phyloP scores from a whole-genome alignment of 331 rosid genomes.

The Malus hybrid region DNA sequence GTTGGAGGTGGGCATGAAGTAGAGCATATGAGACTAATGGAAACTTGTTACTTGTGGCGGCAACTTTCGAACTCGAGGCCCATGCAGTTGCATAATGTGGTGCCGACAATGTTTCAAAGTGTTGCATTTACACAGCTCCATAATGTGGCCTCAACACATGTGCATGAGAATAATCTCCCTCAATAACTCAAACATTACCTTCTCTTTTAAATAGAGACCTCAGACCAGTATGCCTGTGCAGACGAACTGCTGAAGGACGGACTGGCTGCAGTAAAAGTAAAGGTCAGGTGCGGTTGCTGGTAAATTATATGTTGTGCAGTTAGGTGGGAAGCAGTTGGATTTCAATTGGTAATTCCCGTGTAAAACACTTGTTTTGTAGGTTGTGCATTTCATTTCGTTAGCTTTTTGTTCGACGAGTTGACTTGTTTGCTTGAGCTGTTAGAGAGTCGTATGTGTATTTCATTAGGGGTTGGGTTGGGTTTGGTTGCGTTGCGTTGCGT shows the following conservation, averaged over 20 bases:
- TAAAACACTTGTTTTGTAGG: neutral
- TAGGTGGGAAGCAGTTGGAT: neutral
- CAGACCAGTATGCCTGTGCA: neutral
- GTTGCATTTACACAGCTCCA: constrained; percentile 42
- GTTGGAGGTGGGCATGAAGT: neutral
- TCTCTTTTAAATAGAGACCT: neutral
- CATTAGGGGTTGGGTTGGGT: neutral
- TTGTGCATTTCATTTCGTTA: neutral
- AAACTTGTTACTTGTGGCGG: constrained; percentile 36
- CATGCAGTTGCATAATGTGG: constrained; percentile 45
- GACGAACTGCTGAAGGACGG: neutral
- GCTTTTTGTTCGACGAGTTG: neutral
- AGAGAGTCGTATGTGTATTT: neutral
- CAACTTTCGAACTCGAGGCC: constrained; percentile 33
- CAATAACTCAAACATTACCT: constrained; percentile 20
- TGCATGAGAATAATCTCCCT: constrained; percentile 54
- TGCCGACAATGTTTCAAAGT: constrained; percentile 53
- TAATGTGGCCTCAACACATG: constrained; percentile 32
- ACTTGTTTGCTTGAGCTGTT: neutral
- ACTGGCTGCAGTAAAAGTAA: neutral
- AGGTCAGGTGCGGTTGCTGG: neutral
- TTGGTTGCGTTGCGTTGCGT: no score
- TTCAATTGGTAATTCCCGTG: neutral
- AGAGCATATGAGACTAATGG: neutral
- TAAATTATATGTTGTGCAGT: neutral